A percentile compares a stretch with the other conserved stretches of the same genome.
Conservation (phyloP, 2,329 filamentous ascomycete genomes). For the Plenodomus tracheiphilus region DNA sequence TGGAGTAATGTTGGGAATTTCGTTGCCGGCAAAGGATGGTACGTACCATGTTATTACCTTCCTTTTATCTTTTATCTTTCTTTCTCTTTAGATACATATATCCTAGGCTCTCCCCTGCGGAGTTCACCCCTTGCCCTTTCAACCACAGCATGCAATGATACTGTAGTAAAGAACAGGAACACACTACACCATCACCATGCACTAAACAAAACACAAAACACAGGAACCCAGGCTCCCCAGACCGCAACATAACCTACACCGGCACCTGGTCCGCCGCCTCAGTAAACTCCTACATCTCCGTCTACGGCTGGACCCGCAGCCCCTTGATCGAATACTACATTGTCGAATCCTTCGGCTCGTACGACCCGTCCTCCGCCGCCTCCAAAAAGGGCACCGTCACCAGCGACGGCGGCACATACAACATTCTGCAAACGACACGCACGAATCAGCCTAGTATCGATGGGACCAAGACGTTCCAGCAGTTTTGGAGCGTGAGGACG, state of each 20-base stretch:
- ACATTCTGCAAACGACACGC: slow-evolving; percentile 55
- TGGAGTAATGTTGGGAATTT: slow-evolving; percentile 60
- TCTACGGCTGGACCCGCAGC: slow-evolving; percentile 62
- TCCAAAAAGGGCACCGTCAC: slow-evolving; percentile 56
- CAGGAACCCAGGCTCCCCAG: slow-evolving; percentile 49
- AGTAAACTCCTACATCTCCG: slow-evolving; percentile 57
- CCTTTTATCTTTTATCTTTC: not conserved
- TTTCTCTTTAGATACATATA: too few species aligned
- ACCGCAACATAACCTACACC: slow-evolving; percentile 55
- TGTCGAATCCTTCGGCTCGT: slow-evolving; percentile 56
- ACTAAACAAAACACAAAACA: too few species aligned
- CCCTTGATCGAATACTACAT: slow-evolving; percentile 64
- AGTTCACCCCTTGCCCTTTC: not conserved
- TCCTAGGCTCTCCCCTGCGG: too few species aligned
- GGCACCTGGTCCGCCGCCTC: slow-evolving; percentile 51
- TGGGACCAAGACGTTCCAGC: slow-evolving; percentile 59
- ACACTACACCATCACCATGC: too few species aligned
- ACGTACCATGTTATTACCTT: not conserved
- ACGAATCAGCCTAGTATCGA: slow-evolving; percentile 58
- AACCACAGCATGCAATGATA: too few species aligned
- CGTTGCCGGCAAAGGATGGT: slow-evolving; percentile 62
- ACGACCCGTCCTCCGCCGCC: slow-evolving; percentile 54
- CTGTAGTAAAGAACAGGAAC: too few species aligned
- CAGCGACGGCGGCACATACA: slow-evolving; percentile 57
- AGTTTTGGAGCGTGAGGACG: slow-evolving; percentile 58